These are phyloP conservation scores for Podaxis sp. DNA, from an alignment of 768 basidiomycete genomes.

Conservation along the genomic window DNA sequence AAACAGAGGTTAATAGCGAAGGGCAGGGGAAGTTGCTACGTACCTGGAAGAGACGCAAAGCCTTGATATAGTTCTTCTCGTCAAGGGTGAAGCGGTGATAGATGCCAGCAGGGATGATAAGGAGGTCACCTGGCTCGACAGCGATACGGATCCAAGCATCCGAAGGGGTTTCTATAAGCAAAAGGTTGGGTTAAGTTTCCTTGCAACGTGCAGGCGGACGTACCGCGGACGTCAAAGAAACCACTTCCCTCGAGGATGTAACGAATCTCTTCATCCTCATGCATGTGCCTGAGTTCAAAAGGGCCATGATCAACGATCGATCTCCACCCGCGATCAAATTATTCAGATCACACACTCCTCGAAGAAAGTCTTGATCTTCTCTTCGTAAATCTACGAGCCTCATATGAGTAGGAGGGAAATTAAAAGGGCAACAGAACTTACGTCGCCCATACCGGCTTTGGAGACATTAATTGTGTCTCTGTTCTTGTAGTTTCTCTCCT, in stretches of 20 bases:
- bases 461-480: constrained; percentile 78
- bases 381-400: constrained; percentile 22
- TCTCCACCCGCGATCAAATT: neutral
- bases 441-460: constrained; percentile 76
- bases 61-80: constrained; percentile 67
- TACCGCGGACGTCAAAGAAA: constrained; percentile 90
- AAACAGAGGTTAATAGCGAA: neutral
- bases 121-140: constrained; percentile 74
- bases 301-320: neutral
- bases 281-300: constrained; percentile 66
- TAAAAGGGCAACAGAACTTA: constrained; percentile 25
- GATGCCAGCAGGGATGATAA: constrained; percentile 87
- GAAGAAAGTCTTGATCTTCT: constrained; percentile 80
- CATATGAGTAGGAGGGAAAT: neutral
- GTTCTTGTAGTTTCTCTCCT: constrained; percentile 78
- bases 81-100: constrained; percentile 96
- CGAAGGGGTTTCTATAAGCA: constrained; percentile 52
- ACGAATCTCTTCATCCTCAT: constrained; percentile 95
- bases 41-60: constrained; percentile 85
- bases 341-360: constrained; percentile 57
- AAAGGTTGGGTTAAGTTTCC: neutral
- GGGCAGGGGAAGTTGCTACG: constrained; percentile 12
- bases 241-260: constrained; percentile 86
- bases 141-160: constrained; percentile 83
- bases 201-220: constrained; percentile 20